phyloP scores from a whole-genome alignment of 306 rosid genomes.

The Dryas drummondii region DNA sequence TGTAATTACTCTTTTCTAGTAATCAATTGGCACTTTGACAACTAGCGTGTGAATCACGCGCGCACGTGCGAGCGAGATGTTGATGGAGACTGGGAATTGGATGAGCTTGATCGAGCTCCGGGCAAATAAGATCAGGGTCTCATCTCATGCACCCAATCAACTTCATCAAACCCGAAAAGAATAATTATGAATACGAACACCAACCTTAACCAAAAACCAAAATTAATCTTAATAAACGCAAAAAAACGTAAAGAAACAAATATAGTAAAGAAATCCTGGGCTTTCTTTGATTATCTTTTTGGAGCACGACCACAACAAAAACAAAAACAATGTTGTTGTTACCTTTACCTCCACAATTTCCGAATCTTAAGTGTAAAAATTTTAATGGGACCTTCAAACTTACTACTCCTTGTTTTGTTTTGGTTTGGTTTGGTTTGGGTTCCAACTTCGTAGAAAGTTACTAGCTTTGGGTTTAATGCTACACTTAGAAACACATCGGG shows the following conservation, averaged over 20 bases:
- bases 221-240: neutral
- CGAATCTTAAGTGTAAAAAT: conserved; percentile 18
- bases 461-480: neutral
- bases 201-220: neutral
- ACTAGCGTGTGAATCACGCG: conserved; percentile 1
- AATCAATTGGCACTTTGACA: neutral
- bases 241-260: neutral
- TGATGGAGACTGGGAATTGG: conserved; percentile 26
- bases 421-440: neutral
- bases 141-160: conserved; percentile 8
- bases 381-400: conserved; percentile 10
- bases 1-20: neutral
- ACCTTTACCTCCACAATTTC: conserved; percentile 10
- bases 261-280: neutral
- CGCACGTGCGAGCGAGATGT: conserved; percentile 9
- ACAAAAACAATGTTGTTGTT: neutral
- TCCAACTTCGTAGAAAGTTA: neutral
- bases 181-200: neutral
- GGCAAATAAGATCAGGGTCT: neutral
- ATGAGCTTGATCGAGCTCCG: conserved; percentile 26
- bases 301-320: conserved; percentile 12
- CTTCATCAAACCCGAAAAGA: neutral
- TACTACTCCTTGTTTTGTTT: conserved; percentile 13
- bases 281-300: conserved; percentile 10
- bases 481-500: neutral